phyloP scores from a whole-genome alignment of 768 basidiomycete genomes.

The Suillus plorans region DNA sequence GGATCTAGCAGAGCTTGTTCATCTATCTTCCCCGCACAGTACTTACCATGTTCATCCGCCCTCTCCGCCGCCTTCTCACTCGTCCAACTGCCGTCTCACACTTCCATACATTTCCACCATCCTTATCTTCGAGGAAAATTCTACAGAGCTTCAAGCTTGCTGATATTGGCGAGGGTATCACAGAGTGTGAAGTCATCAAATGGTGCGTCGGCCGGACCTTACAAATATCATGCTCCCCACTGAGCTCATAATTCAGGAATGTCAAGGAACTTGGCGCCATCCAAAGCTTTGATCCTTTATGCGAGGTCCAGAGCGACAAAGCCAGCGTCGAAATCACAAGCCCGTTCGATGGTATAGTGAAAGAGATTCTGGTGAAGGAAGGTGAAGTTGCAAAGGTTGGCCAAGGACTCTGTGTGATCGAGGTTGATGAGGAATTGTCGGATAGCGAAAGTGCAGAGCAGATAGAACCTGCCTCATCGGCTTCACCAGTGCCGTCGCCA shows the following conservation, averaged over 20 bases:
- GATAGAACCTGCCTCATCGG: constrained; percentile 5
- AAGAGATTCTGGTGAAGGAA: constrained; percentile 71
- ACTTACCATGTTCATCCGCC: constrained; percentile 9
- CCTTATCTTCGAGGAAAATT: constrained; percentile 34
- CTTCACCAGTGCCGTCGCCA: not conserved
- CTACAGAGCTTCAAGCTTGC: constrained; percentile 73
- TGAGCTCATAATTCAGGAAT: constrained; percentile 44
- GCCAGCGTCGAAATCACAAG: constrained; percentile 90
- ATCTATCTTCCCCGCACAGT: constrained; percentile 4
- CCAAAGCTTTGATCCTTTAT: constrained; percentile 68
- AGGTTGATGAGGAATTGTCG: constrained; percentile 64
- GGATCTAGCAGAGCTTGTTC: constrained; percentile 3
- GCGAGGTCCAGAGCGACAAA: constrained; percentile 90
- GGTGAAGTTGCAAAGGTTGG: constrained; percentile 87
- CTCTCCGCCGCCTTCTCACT: constrained; percentile 20
- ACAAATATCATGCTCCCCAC: not conserved
- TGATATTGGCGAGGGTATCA: constrained; percentile 89
- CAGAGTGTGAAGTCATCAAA: constrained; percentile 85
- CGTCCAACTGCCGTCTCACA: constrained; percentile 30
- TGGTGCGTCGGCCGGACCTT: constrained; percentile 56
- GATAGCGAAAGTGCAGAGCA: constrained; percentile 18
- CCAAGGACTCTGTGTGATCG: constrained; percentile 72
- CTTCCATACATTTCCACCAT: constrained; percentile 37
- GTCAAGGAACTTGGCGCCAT: constrained; percentile 53
- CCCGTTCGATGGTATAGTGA: constrained; percentile 77